Base-by-base conservation (phyloP, 305 asterid species). In the Striga hermonthica region DNA sequence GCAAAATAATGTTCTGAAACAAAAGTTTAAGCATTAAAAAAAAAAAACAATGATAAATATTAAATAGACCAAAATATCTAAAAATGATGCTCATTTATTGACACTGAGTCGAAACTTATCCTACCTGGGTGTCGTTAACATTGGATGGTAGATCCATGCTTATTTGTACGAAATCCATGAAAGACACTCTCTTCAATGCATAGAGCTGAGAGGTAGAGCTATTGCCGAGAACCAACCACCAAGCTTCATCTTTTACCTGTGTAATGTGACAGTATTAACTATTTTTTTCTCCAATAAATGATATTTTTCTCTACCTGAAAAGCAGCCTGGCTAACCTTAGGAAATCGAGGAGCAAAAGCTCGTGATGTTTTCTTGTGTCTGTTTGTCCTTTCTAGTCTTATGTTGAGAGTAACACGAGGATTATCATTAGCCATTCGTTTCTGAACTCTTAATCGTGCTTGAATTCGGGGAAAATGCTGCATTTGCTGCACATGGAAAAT, bases 211-310 rank as follows among this genome's bases (percentile, higher is more conserved):
- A 78, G 57, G 85, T 75, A 37, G 91, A 66, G 64, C 85, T 81
- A 73, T 83, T 89, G 69, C 90, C 90, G 52, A 92, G 86, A 72
- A 92, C 79, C 82, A 89, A 77, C 98, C 98, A 89, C 98, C 98
- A 92, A 14, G 96, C 96, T 79, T 92, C 98, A 57, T 89, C 89
- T 89, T 92, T 92, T 56, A 86, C 81, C 98, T 92, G 88, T 92
- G 88, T 58, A 62, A 64, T 44, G 53, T 38, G 43, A 48, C 60
- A 49, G 11, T 60, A 57, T 81, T 64, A 73, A 69, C 68, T 22
- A 22, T 22, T 22, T 22, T 35, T 61, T 71, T 62, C 41, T 62
- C 44, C 54, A 50, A 69, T 62, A 57, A 34, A 66, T 38, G 38
- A 37, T 69, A 39, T 62, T 8, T 39, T 4, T 9, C n/a, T 48